phyloP scores from a whole-genome alignment of 2,329 filamentous ascomycete genomes.

The Clonostachys rosea region DNA sequence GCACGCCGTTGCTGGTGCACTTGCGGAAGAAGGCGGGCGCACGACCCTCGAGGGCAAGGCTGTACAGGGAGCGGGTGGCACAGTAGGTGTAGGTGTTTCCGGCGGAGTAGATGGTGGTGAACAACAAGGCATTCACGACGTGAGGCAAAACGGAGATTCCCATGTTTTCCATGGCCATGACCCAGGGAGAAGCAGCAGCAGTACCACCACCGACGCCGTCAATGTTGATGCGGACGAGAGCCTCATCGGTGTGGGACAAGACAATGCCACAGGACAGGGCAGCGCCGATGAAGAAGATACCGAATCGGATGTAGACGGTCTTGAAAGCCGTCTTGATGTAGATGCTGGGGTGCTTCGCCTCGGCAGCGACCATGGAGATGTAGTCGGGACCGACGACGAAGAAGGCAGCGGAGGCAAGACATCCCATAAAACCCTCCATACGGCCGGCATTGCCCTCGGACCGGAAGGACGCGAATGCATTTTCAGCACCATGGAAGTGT shows the following conservation, averaged over 20 bases:
- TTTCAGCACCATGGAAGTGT: slow-evolving; percentile 62
- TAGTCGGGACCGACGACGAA: slow-evolving; percentile 59
- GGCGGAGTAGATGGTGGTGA: slow-evolving; percentile 36
- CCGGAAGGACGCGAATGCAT: slow-evolving; percentile 43
- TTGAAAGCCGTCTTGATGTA: slow-evolving; percentile 42
- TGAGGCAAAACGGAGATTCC: slow-evolving; percentile 48
- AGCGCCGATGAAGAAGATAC: slow-evolving; percentile 20
- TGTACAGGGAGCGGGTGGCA: slow-evolving; percentile 42
- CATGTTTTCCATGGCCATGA: slow-evolving; percentile 51
- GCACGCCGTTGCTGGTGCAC: slow-evolving; percentile 56
- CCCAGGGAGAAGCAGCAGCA: slow-evolving; percentile 50
- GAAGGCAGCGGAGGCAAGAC: slow-evolving; percentile 36
- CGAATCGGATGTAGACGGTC: slow-evolving; percentile 17
- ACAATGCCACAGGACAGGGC: slow-evolving; percentile 23
- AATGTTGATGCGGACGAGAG: slow-evolving; percentile 13
- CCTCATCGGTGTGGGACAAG: slow-evolving; percentile 18
- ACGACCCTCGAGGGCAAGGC: slow-evolving; percentile 43
- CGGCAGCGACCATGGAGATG: slow-evolving; percentile 58
- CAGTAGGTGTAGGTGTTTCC: slow-evolving; percentile 48
- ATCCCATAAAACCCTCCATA: slow-evolving; percentile 62
- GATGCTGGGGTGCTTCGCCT: slow-evolving; percentile 44
- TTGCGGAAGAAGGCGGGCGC: slow-evolving; percentile 48
- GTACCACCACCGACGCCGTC: slow-evolving; percentile 21
- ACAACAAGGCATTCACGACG: slow-evolving; percentile 49
- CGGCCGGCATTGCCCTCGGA: slow-evolving; percentile 55